phyloP scores from a whole-genome alignment of 441 rosid genomes.

The Manihot esculenta region DNA sequence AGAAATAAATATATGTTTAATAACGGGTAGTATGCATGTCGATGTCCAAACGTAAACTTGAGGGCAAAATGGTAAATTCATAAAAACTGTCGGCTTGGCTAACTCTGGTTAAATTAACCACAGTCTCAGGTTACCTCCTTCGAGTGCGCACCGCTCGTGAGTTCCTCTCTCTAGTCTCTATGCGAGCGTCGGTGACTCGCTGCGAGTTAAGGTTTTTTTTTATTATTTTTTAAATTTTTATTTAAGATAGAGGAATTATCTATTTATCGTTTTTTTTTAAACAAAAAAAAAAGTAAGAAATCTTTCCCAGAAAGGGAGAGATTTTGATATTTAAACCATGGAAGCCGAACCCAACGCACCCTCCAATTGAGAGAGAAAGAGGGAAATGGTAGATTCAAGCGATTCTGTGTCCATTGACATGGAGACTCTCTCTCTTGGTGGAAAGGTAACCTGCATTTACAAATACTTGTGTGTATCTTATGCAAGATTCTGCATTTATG shows the following conservation, averaged over 20 bases:
- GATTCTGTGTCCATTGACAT: constrained; percentile 81
- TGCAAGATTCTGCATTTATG: too few relatives aligned
- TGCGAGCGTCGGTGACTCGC: constrained; percentile 81
- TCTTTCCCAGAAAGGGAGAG: constrained; percentile 16
- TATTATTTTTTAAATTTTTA: too few relatives aligned
- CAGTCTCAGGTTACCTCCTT: constrained; percentile 34
- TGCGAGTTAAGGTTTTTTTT: constrained; percentile 20
- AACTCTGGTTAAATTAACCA: constrained; percentile 58
- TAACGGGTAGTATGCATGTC: too few relatives aligned
- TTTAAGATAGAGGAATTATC: too few relatives aligned
- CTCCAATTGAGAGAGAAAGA: constrained; percentile 12
- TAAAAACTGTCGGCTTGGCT: constrained; percentile 56
- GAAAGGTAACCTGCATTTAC: constrained; percentile 48
- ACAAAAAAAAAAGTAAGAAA: constrained; percentile 14
- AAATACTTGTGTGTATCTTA: too few relatives aligned
- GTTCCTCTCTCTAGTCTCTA: background rate
- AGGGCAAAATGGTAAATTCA: constrained; percentile 31
- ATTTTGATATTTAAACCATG: constrained; percentile 23
- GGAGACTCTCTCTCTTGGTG: constrained; percentile 71
- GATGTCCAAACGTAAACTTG: too few relatives aligned
- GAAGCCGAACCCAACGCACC: constrained; percentile 23
- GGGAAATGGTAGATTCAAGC: constrained; percentile 71
- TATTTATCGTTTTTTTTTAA: too few relatives aligned
- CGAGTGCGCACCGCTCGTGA: constrained; percentile 40
- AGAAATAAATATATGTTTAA: too few relatives aligned